Percentiles rank a stretch among this genome's conserved stretches.
Conservation (phyloP, 306 rosid species). For the Cucumis sativus region DNA sequence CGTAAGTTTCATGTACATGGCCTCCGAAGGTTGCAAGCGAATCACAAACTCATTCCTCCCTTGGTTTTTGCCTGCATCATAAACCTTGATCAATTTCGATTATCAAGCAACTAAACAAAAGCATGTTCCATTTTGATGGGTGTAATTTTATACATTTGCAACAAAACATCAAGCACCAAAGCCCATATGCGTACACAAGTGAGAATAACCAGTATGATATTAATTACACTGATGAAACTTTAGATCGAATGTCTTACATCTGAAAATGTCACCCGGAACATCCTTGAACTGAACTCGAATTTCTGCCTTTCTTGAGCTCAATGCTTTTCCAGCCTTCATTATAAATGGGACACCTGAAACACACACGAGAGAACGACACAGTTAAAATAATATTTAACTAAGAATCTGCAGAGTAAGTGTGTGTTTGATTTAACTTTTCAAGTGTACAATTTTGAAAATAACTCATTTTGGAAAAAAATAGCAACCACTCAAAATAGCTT, state of each 20-base stretch:
- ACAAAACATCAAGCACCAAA: not conserved
- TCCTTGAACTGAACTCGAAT: constrained; percentile 94
- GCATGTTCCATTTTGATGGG: not conserved
- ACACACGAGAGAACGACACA: not conserved
- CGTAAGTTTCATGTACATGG: constrained; percentile 16
- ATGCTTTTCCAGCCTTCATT: constrained; percentile 92
- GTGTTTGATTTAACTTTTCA: no score
- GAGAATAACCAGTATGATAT: not conserved
- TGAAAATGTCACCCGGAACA: constrained; percentile 96
- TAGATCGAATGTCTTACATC: constrained; percentile 37
- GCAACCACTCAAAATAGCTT: no score
- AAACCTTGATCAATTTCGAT: constrained; percentile 1
- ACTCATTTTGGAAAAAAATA: no score
- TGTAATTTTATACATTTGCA: not conserved
- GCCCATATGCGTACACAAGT: not conserved
- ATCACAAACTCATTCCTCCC: constrained; percentile 30
- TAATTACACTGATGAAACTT: not conserved
- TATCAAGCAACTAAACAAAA: not conserved
- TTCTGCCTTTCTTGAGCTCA: constrained; percentile 79
- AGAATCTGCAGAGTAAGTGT: not conserved
- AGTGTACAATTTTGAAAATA: no score
- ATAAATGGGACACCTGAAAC: constrained; percentile 82
- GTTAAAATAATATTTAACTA: not conserved
- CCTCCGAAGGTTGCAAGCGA: constrained; percentile 15
- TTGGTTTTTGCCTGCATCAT: constrained; percentile 64